A percentile compares a stretch with the other conserved stretches of the same genome.
Conservation (phyloP, 441 rosid species). For the Arabidopsis lyrata region DNA sequence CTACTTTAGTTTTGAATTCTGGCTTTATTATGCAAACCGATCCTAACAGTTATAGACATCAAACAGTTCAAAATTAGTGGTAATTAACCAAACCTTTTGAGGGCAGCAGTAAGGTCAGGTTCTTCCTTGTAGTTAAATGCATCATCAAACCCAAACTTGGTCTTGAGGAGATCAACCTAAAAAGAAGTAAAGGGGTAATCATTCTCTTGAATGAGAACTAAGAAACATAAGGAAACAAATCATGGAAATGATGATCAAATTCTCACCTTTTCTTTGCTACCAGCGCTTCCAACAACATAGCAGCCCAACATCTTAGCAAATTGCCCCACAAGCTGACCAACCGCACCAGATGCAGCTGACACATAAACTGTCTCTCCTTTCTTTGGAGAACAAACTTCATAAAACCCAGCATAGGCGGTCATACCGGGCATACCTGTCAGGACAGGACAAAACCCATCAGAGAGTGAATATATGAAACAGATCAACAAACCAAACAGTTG, state of each 20-base stretch:
- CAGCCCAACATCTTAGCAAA: conserved; percentile 61
- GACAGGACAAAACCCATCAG: conserved; percentile 19
- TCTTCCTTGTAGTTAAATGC: conserved; percentile 63
- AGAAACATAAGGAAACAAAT: not conserved
- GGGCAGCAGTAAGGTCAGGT: conserved; percentile 39
- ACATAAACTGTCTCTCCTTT: conserved; percentile 58
- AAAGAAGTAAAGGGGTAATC: conserved; percentile 14
- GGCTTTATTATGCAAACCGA: not conserved
- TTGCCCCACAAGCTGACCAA: conserved; percentile 67
- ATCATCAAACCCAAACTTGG: conserved; percentile 53
- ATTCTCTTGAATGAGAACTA: not conserved
- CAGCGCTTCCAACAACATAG: conserved; percentile 70
- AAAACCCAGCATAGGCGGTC: conserved; percentile 62
- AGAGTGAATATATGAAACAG: not conserved
- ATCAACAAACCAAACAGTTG: too few species aligned
- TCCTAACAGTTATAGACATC: conserved; percentile 2
- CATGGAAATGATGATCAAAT: conserved; percentile 22
- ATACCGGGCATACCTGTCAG: conserved; percentile 62
- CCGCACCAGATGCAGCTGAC: conserved; percentile 68
- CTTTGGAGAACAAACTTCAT: conserved; percentile 56
- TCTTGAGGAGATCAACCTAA: conserved; percentile 52
- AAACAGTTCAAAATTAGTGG: not conserved
- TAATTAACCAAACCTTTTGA: conserved; percentile 44
- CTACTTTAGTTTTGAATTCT: too few species aligned
- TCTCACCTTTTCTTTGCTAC: conserved; percentile 55